Conservation (phyloP, 1,284 basidiomycete species). For the Cryptococcus neoformans region DNA sequence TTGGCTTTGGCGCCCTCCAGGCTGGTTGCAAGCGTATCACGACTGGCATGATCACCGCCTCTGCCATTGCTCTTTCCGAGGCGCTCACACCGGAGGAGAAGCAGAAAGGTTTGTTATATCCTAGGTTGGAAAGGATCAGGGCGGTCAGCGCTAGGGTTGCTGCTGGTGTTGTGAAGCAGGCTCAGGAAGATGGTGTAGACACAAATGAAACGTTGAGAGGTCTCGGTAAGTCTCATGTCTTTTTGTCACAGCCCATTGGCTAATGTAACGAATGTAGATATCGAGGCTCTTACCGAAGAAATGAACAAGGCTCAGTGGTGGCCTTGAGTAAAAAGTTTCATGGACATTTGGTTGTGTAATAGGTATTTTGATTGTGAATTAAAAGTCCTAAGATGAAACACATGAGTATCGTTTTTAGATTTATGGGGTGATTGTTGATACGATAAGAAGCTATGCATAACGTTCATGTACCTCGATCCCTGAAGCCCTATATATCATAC, state of each 20-base stretch:
- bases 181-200: conserved; percentile 62
- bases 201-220: conserved; percentile 24
- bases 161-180: conserved; percentile 66
- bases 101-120: conserved; percentile 65
- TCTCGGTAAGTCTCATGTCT: conserved; percentile 15
- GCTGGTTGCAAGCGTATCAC: conserved; percentile 50
- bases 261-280: conserved; percentile 7
- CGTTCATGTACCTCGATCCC: too few species aligned
- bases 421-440: too few species aligned
- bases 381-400: too few species aligned
- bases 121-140: conserved; percentile 71
- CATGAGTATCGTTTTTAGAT: too few species aligned
- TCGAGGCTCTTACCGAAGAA: conserved; percentile 24
- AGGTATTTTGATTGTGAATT: too few species aligned
- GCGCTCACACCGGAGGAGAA: conserved; percentile 72
- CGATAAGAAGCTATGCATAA: too few species aligned
- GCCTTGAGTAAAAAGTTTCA: conserved; percentile 6
- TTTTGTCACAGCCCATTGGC: not conserved
- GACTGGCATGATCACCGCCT: conserved; percentile 52
- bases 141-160: conserved; percentile 78
- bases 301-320: conserved; percentile 35
- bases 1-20: conserved; percentile 76
- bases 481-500: too few species aligned
- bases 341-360: too few species aligned
- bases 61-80: conserved; percentile 68